A percentile compares a stretch with the other conserved stretches of the same genome.
These are phyloP conservation scores for Omphalotus olearius DNA, from an alignment of 1,284 basidiomycete genomes.

Conservation along the genomic window DNA sequence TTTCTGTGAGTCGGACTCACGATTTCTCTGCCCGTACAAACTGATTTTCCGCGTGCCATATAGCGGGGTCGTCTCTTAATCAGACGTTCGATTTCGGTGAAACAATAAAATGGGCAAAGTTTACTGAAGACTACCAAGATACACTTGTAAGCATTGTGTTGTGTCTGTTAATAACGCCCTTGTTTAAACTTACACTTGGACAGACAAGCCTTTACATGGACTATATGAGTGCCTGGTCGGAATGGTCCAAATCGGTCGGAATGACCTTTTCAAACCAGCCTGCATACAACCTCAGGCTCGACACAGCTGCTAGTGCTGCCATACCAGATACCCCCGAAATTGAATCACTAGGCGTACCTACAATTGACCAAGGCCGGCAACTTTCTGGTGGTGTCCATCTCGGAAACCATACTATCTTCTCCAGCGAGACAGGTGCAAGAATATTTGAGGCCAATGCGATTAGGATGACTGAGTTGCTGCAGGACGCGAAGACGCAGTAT, in stretches of 20 bases:
- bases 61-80: slow-evolving; percentile 1
- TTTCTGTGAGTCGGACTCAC: not conserved
- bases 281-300: slow-evolving; percentile 17
- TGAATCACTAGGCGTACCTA: slow-evolving; percentile 14
- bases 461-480: slow-evolving; percentile 12
- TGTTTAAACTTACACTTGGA: not conserved
- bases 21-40: not conserved
- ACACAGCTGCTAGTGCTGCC: slow-evolving; percentile 17
- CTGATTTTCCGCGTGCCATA: not conserved
- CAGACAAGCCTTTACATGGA: slow-evolving; percentile 18
- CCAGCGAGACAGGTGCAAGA: slow-evolving; percentile 13
- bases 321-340: slow-evolving; percentile 16
- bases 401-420: slow-evolving; percentile 11
- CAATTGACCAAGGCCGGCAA: slow-evolving; percentile 14
- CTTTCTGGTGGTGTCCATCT: slow-evolving; percentile 15
- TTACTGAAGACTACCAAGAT: slow-evolving; percentile 17
- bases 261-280: slow-evolving; percentile 19
- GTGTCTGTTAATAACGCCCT: no score
- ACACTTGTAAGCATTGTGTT: slow-evolving; percentile 12
- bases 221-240: slow-evolving; percentile 16
- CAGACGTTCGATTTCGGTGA: slow-evolving; percentile 18
- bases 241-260: slow-evolving; percentile 14
- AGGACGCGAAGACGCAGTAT: slow-evolving; percentile 15
- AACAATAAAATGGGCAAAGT: slow-evolving; percentile 12
- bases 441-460: slow-evolving; percentile 7